Conservation (phyloP, 495 filamentous ascomycete genomes). For the Endocarpon pusillum region DNA sequence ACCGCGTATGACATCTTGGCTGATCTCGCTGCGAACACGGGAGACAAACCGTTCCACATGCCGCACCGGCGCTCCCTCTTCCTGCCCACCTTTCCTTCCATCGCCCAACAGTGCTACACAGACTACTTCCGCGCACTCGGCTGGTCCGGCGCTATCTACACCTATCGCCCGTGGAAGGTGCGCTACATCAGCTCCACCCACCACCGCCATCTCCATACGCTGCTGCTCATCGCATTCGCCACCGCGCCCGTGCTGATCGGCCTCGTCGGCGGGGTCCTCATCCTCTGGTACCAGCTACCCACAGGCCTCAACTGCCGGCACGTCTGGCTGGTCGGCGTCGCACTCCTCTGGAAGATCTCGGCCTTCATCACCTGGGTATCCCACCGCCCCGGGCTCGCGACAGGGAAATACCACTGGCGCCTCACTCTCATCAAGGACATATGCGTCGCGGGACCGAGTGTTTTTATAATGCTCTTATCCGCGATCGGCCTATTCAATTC, state of each 20-base stretch:
- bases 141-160: conserved; percentile 16
- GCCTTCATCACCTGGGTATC: conserved; percentile 5
- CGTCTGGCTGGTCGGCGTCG: conserved; percentile 6
- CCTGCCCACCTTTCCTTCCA: not conserved
- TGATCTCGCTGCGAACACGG: conserved; percentile 5
- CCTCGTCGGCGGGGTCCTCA: conserved; percentile 6
- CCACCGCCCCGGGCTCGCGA: not conserved
- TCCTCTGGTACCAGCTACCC: conserved; percentile 12
- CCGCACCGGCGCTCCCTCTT: conserved; percentile 2
- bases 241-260: conserved; percentile 8
- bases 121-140: conserved; percentile 8
- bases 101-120: not conserved
- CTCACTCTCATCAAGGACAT: conserved; percentile 9
- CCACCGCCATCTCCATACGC: not conserved
- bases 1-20: conserved; percentile 9
- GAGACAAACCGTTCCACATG: conserved; percentile 1
- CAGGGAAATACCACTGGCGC: conserved; percentile 9
- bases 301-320: conserved; percentile 13
- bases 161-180: conserved; percentile 10
- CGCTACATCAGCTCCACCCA: not conserved
- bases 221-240: conserved; percentile 6
- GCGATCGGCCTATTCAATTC: conserved; percentile 12
- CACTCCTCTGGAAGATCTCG: conserved; percentile 5
- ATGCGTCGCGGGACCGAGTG: conserved; percentile 7
- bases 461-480: conserved; percentile 11